These are phyloP conservation scores for Penicillium atrosanguineum DNA, from an alignment of 495 filamentous ascomycete genomes.

Conservation along the genomic window DNA sequence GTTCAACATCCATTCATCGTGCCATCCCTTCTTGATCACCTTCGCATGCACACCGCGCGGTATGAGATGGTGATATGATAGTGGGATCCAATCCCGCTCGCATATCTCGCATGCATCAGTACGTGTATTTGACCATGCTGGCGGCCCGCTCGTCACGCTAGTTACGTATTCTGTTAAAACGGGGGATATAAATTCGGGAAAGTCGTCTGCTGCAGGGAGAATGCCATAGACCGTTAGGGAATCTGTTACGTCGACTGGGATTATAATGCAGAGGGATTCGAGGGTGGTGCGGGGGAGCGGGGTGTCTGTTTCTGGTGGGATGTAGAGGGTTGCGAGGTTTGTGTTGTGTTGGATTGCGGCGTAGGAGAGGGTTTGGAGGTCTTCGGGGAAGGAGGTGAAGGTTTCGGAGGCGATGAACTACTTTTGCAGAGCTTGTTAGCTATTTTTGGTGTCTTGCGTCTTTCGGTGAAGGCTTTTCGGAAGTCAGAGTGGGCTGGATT, in stretches of 20 bases:
- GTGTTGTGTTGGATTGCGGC: conserved; percentile 48
- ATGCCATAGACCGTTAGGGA: conserved; percentile 62
- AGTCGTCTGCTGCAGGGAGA: conserved; percentile 40
- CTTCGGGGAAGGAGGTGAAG: conserved; percentile 59
- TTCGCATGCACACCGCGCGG: conserved; percentile 75
- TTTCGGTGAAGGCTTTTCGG: not conserved
- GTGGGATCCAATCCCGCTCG: conserved; percentile 69
- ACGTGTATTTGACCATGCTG: conserved; percentile 55
- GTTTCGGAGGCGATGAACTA: conserved; percentile 71
- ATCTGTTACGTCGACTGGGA: conserved; percentile 55
- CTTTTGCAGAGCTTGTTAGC: conserved; percentile 4
- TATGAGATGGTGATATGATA: conserved; percentile 85
- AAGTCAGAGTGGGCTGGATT: not conserved
- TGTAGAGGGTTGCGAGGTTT: conserved; percentile 47
- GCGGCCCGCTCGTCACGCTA: conserved; percentile 55
- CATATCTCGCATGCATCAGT: conserved; percentile 74
- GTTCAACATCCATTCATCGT: conserved; percentile 68
- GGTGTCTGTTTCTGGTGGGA: conserved; percentile 36
- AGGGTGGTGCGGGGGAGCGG: conserved; percentile 46
- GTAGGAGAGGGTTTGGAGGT: conserved; percentile 62
- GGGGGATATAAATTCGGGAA: conserved; percentile 57
- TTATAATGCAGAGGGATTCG: conserved; percentile 35
- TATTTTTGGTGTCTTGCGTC: not conserved
- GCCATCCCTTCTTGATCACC: conserved; percentile 77
- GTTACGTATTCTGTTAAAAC: conserved; percentile 60